Evolutionary conservation across 139 green algal species (phyloP), one percentile per base, ranked within the genome.

Genomic region (Micractinium conductrix): DNA sequence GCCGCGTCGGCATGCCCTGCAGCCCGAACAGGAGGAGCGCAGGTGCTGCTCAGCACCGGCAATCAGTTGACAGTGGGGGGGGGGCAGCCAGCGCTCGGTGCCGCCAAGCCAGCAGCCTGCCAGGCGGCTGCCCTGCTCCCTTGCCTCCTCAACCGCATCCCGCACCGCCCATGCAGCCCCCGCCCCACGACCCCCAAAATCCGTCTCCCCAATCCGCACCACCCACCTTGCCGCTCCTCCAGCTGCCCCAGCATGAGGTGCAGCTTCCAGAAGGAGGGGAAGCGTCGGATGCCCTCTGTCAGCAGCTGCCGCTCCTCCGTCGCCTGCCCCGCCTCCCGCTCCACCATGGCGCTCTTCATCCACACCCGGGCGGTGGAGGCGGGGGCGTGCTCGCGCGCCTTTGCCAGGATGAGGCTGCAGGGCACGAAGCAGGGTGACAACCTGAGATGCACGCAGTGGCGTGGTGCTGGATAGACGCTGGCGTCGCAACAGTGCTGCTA

Each of bases 291-390:
- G 37, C 92, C 90, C 68, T 93, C 85, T 72, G 93, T 84, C 37
- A 98, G 81, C 78, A 98, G 81, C 26, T 16, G 43, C 3, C 87
- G 86, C 90, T 98, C 88, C 45, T 79, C 92, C 4, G 80, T 79
- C 0, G 50, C 71, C 38, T 98, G 88, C 2, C 95, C 95, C 24
- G 95, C 87, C 88, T 98, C 94, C n/a, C 97, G 85, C 91, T 99
- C 97, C 71, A 98, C 90, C 8, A 98, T 92, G 14, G 97, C 97
- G 26, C 82, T 92, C 93, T 99, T 99, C 95, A 99, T 98, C 97
- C 97, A 99, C 79, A 99, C 94, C 21, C 97, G 91, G 43, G 91
- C 90, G 3, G 92, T 97, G 91, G 71, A 88, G 86, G 87, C 84
- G 21, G 89, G 83, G n/a, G 83, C 80, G 53, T 86, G 92, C 44